Conservation (phyloP, 805 yeast genomes). For the Starmera dryadoides region DNA sequence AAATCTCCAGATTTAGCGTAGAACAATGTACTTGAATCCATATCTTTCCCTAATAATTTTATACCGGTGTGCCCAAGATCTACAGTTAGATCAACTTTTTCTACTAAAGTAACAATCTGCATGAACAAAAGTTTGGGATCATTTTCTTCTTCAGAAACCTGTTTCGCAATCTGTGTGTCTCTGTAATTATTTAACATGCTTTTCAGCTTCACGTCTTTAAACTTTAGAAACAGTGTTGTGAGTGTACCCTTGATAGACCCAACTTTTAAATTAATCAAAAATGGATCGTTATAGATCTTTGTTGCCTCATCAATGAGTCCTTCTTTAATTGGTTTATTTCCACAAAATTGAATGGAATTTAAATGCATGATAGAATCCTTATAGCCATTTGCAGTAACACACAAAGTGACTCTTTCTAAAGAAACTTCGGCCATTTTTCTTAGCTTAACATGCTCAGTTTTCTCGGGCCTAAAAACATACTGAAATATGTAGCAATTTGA, state of each 20-base stretch:
- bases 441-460: slow-evolving; percentile 4
- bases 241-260: not conserved
- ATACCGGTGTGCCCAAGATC: not conserved
- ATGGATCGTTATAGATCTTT: not conserved
- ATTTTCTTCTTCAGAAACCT: too few species aligned
- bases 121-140: not conserved
- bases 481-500: slow-evolving; percentile 49
- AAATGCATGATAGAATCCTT: slow-evolving; percentile 25
- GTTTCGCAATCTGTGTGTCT: too few species aligned
- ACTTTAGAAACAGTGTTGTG: not conserved
- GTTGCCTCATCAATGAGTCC: not conserved
- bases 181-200: not conserved
- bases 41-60: not conserved
- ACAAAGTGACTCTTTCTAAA: slow-evolving; percentile 23
- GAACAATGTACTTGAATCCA: not conserved
- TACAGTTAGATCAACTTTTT: not conserved
- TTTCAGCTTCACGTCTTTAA: not conserved
- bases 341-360: slow-evolving; percentile 12
- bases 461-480: slow-evolving; percentile 36
- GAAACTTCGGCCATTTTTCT: slow-evolving; percentile 17
- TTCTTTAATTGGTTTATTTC: not conserved
- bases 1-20: not conserved
- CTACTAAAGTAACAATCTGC: not conserved
- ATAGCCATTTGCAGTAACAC: slow-evolving; percentile 19
- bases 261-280: not conserved